Base-by-base conservation (phyloP, 1,139 yeast species). In the Taphrina pruni region DNA sequence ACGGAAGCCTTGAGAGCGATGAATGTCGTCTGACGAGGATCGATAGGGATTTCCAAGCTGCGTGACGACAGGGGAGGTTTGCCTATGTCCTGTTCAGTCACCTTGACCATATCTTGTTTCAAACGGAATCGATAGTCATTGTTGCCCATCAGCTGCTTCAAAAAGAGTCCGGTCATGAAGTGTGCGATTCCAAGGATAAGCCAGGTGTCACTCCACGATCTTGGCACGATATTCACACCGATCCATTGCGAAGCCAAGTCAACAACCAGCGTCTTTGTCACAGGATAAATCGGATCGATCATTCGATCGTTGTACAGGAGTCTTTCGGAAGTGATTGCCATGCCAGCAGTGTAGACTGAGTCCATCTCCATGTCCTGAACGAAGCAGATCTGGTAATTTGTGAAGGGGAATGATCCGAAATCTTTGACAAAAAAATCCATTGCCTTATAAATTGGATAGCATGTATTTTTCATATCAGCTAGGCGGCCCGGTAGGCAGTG, bases 371-470 rank as follows among this genome's bases (percentile, higher is more conserved):
- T 75, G 50, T 88, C 89, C 26, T 86, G 84, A 6, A 93, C 88
- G 77, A 94, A 92, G 5, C 89, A 87, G 55, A 94, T 76, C 0
- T 93, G 85, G 76, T 88, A 91, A 35, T 94, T 87, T 35, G 93
- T 86, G 75, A 90, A 94, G 0, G 99, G 99, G 74, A 87, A 95
- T 0, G 97, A 90, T 2, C 98, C 97, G 78, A 88, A 94, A 73
- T 93, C 97, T 73, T 88, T 87, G 71, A 93, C 88, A 74, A 86
- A 91, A 76, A 84, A 92, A 72, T 92, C 96, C 75, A 94, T 82
- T 0, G 97, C 96, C 60, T 85, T 87, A 75, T 86, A 86, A 11
- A 92, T 80, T 70, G 93, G 88, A 20, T 90, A 81, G 60, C 96
- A 89, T 0, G 97, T 86, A 75, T 92, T 92, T 41, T 84, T 77